These are phyloP conservation scores for Alternaria sp. DNA, from an alignment of 2,329 filamentous ascomycete genomes.

Conservation along the genomic window DNA sequence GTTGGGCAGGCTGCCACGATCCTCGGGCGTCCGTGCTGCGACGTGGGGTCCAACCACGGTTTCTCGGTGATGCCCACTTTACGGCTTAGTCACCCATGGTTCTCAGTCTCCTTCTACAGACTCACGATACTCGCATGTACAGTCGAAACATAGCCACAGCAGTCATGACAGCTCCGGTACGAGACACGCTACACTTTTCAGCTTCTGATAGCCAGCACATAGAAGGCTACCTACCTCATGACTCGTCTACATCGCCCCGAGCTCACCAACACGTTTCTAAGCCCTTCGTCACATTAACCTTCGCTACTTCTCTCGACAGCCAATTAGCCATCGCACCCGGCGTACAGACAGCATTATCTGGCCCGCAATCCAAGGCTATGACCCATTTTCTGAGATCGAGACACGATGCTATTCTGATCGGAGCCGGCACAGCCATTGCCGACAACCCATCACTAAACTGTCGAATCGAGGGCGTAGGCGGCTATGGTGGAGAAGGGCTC, in stretches of 20 bases:
- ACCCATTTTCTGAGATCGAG: conserved; percentile 85
- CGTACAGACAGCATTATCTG: conserved; percentile 82
- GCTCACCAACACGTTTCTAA: not conserved
- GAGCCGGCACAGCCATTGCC: conserved; percentile 80
- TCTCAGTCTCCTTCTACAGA: not conserved
- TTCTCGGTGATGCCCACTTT: conserved; percentile 12
- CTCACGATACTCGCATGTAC: not conserved
- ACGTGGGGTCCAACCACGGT: conserved; percentile 24
- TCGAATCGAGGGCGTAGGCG: conserved; percentile 68
- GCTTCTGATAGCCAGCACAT: conserved; percentile 55
- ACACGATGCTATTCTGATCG: conserved; percentile 85
- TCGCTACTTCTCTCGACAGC: conserved; percentile 88
- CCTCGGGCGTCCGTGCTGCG: conserved; percentile 19
- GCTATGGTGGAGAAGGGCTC: conserved; percentile 60
- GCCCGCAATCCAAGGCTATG: conserved; percentile 85
- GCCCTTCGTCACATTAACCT: conserved; percentile 72
- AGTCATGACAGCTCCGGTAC: conserved; percentile 13
- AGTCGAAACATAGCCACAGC: not conserved
- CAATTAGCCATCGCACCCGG: conserved; percentile 78
- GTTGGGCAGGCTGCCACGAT: conserved; percentile 20
- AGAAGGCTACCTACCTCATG: conserved; percentile 57
- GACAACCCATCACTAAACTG: conserved; percentile 89
- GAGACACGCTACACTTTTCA: conserved; percentile 50
- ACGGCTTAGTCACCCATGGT: conserved; percentile 16
- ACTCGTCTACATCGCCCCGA: conserved; percentile 4